These are phyloP conservation scores for Davidsoniella australis DNA, from an alignment of 2,329 filamentous ascomycete genomes.

Conservation along the genomic window DNA sequence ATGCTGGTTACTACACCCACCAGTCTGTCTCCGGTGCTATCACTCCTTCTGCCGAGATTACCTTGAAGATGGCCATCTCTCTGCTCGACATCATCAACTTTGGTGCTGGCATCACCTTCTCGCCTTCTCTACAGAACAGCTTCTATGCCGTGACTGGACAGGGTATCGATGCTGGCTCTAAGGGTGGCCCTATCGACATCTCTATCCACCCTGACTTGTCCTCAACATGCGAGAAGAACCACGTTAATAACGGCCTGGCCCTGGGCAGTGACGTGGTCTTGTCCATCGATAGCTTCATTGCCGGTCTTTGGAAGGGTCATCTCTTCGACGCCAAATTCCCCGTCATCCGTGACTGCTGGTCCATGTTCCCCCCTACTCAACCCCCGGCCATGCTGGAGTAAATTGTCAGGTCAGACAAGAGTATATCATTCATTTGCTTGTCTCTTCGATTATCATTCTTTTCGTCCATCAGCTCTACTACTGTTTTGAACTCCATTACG, in stretches of 20 bases:
- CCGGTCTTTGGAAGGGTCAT: background rate
- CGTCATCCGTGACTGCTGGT: background rate
- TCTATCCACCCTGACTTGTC: conserved; percentile 1
- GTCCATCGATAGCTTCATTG: background rate
- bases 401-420: background rate
- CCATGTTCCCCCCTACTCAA: background rate
- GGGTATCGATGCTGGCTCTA: background rate
- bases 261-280: background rate
- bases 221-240: background rate
- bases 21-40: conserved; percentile 19
- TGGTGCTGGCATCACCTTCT: background rate
- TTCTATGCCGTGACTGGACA: background rate
- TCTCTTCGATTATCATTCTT: no score
- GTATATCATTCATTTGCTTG: background rate
- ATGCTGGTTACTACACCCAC: conserved; percentile 19
- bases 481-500: no score
- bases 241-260: conserved; percentile 2
- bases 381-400: conserved; percentile 2
- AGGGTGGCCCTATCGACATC: background rate
- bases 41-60: conserved; percentile 16
- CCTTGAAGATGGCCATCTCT: conserved; percentile 23
- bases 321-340: background rate
- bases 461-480: no score
- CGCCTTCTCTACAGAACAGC: conserved; percentile 1
- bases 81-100: conserved; percentile 13